phyloP scores from a whole-genome alignment of 805 yeast genomes.

The Candida chilensis region DNA sequence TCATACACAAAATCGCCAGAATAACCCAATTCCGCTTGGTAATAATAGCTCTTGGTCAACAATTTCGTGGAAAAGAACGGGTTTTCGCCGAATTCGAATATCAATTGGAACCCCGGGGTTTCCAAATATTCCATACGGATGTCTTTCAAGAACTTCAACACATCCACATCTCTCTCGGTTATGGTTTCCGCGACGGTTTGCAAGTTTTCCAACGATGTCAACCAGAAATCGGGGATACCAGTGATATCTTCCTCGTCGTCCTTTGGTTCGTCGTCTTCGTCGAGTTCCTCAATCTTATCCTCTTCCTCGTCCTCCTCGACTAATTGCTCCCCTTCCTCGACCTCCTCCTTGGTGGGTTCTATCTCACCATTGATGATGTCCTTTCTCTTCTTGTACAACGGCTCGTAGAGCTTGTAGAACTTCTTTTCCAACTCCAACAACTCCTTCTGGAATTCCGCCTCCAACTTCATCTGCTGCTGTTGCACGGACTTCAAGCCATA shows the following conservation, averaged over 20 bases:
- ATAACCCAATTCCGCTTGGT: constrained; percentile 89
- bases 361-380: constrained; percentile 60
- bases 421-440: constrained; percentile 79
- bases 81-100: constrained; percentile 72
- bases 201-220: constrained; percentile 87
- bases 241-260: constrained; percentile 34
- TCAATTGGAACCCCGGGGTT: constrained; percentile 81
- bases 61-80: constrained; percentile 66
- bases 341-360: constrained; percentile 74
- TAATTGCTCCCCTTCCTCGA: constrained; percentile 68
- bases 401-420: constrained; percentile 63
- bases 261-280: constrained; percentile 29
- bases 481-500: constrained; percentile 79
- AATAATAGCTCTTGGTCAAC: constrained; percentile 81
- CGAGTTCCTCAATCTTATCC: constrained; percentile 26
- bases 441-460: constrained; percentile 87
- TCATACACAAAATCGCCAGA: constrained; percentile 96
- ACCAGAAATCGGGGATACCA: constrained; percentile 95
- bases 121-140: constrained; percentile 72
- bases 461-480: constrained; percentile 69
- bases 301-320: constrained; percentile 46
- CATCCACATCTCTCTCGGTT: constrained; percentile 85
- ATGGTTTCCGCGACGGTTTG: constrained; percentile 75
- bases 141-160: constrained; percentile 58
- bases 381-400: constrained; percentile 67